Percentiles rank a stretch among this genome's conserved stretches.
Evolutionary conservation across 2,329 filamentous ascomycete genomes (phyloP).

Genomic region (Aotearoamyces nothofagi): DNA sequence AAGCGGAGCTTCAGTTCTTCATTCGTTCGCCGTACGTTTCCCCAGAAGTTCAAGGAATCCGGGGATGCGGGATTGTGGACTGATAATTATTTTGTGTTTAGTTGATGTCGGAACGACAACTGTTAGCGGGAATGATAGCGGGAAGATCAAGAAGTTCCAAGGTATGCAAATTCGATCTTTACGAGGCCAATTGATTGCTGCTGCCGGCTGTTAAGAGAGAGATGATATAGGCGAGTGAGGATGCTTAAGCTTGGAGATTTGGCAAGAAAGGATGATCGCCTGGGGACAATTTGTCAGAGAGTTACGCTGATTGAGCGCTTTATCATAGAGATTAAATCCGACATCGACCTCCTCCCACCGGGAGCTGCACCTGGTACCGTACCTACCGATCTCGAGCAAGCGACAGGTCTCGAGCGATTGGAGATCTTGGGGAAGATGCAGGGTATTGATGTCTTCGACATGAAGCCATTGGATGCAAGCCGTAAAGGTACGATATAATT

Average conservation of each 20-base stretch:
- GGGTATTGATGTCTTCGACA: conserved; percentile 94
- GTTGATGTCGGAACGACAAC: conserved; percentile 13
- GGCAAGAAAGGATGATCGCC: neutral
- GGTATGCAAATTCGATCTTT: conserved; percentile 10
- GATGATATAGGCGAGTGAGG: neutral
- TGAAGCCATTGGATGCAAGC: conserved; percentile 87
- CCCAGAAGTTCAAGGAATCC: conserved; percentile 2
- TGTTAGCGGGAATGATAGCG: conserved; percentile 8
- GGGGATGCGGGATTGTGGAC: neutral
- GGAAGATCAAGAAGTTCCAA: conserved; percentile 19
- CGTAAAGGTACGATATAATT: conserved; percentile 51
- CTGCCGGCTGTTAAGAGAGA: neutral
- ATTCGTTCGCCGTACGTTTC: conserved; percentile 40
- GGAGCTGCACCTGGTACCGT: conserved; percentile 73
- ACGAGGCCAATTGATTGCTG: neutral
- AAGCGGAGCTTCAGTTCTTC: conserved; percentile 46
- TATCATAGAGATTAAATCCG: conserved; percentile 59
- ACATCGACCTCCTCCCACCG: conserved; percentile 71
- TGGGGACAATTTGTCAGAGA: neutral
- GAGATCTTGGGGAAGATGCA: conserved; percentile 99
- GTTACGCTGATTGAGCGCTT: conserved; percentile 6
- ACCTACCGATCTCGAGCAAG: conserved; percentile 87
- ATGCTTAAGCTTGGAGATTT: neutral
- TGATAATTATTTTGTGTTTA: conserved; percentile 5
- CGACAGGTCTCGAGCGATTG: conserved; percentile 94